Percentiles rank a stretch among this genome's conserved stretches.
phyloP scores from a whole-genome alignment of 1,284 basidiomycete species.

The Rhodotorula sp. region DNA sequence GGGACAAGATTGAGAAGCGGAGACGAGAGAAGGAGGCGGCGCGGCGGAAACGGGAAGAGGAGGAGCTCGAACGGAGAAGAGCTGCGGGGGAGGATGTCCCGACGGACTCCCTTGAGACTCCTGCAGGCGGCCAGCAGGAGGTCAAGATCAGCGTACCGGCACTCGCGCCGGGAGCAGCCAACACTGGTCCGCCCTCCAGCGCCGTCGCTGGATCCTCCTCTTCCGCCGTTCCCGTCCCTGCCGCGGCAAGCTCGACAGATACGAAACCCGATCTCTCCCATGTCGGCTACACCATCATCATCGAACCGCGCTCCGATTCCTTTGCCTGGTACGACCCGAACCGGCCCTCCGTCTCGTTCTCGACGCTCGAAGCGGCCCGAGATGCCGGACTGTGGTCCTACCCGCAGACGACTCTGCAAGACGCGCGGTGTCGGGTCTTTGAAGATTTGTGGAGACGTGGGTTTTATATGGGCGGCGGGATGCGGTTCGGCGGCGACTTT shows the following conservation, averaged over 20 bases:
- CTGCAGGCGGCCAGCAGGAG: slow-evolving; percentile 30
- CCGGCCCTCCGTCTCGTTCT: slow-evolving; percentile 52
- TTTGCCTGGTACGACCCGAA: slow-evolving; percentile 62
- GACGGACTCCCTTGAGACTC: slow-evolving; percentile 23
- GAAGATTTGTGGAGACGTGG: slow-evolving; percentile 74
- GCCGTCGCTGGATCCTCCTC: background rate
- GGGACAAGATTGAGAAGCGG: slow-evolving; percentile 56
- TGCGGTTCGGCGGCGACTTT: slow-evolving; percentile 94
- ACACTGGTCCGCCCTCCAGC: slow-evolving; percentile 9
- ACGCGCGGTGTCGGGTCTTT: slow-evolving; percentile 71
- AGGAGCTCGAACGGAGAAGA: slow-evolving; percentile 43
- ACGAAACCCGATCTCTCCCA: slow-evolving; percentile 17
- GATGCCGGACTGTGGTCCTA: slow-evolving; percentile 72
- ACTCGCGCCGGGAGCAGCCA: slow-evolving; percentile 16
- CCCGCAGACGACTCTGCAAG: slow-evolving; percentile 63
- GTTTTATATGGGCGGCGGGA: slow-evolving; percentile 78
- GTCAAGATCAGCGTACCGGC: slow-evolving; percentile 46
- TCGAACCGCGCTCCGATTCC: slow-evolving; percentile 60
- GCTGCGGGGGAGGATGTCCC: slow-evolving; percentile 47
- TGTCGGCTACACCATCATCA: slow-evolving; percentile 44
- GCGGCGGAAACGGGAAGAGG: slow-evolving; percentile 50
- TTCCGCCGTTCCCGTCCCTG: slow-evolving; percentile 31
- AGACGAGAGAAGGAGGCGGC: slow-evolving; percentile 50
- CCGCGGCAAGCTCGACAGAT: background rate
- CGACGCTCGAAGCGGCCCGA: slow-evolving; percentile 62